Base-by-base conservation (phyloP, 805 yeast species). In the Yamadazyma laniorum region DNA sequence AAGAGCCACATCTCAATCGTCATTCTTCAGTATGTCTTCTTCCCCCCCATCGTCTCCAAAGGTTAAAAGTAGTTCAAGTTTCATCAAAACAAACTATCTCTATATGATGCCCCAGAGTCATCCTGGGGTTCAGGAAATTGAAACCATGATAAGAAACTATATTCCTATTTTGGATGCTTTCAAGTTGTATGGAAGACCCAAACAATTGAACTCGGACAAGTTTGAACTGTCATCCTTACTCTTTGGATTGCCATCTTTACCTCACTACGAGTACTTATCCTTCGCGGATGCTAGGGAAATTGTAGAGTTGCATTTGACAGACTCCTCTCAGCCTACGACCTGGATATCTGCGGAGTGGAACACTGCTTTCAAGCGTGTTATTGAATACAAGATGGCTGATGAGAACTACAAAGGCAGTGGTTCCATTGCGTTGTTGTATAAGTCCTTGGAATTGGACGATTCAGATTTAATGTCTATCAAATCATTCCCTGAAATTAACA, bases 81-180 rank as follows among this genome's bases (percentile, higher is more conserved):
- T 47, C 21, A 42, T 47, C 12, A 39, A 33, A 27, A 61, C 73
- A 16, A 54, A 59, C 39, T 63, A 59, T 43, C 48, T 87, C 35
- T 87, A 86, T 56, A 59, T 87, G 52, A 78, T 85, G 70, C 93
- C 95, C 3, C 79, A 75, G 37, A 55, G 75, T 18, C 95, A 85
- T 58, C 80, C 82, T 3, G 85, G 86, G 28, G 91, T 85, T 19
- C 71, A 75, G 32, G 80, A 81, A 13, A 73, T 78, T 34, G 93
- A 85, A 53, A 85, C 85, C 12, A 79, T 83, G 78, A 75, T 85
- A 30, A 65, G 95, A 43, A 71, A 79, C 51, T 65, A 82, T 44
- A 70, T 85, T 22, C 91, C 88, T 32, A 67, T 83, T 14, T 74
- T 81, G 65, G 86, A 85, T 55, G 69, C 82, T 3, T 85, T 83